Evolutionary conservation across 2,329 filamentous ascomycete species (phyloP), one percentile per base, ranked within the genome.

Genomic region (Talaromyces sp.): DNA sequence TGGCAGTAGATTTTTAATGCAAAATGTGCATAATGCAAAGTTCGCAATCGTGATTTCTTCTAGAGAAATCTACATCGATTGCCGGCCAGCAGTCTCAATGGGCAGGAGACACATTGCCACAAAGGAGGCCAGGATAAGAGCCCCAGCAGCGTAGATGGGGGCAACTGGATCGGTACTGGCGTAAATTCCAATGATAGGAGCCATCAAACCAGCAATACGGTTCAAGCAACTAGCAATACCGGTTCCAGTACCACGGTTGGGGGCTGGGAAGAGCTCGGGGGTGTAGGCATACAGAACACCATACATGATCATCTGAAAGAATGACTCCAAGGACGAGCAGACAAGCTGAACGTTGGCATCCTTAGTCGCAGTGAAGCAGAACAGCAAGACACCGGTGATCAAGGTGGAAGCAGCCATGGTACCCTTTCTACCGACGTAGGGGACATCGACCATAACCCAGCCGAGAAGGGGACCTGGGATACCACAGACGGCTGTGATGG

Each of bases 391-490:
- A 22, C 77, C 81, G 0, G 78, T 82, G 51, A 83, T 71, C 45
- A 80, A 51, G 0, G 81, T 81, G 3, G 77, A 74, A 45, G 78
- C 70, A 16, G 77, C 76, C 77, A 84, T 82, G 2, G 82, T 84
- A 33, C 80, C 80, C 63, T 82, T 83, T 44, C 81, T 79, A 24
- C 82, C 81, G 29, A 83, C 63, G 59, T 78, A 91, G 66, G 87
- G 89, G 37, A 86, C 74, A 37, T 88, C 80, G 52, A 95, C 89
- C 1, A 88, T 84, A 64, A 83, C 89, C 55, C 86, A 88, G 14
- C 87, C 90, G 9, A 93, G 76, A 17, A 94, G 73, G 43, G 86
- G 88, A 19, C 90, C 90, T 0, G 90, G 90, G 2, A 94, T 84
- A 35, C 90, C 90, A 43, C 86, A 82, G 33, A 90, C 76, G 36